Conservation (phyloP, 768 basidiomycete species). For the Kwoniella bestiolae region DNA sequence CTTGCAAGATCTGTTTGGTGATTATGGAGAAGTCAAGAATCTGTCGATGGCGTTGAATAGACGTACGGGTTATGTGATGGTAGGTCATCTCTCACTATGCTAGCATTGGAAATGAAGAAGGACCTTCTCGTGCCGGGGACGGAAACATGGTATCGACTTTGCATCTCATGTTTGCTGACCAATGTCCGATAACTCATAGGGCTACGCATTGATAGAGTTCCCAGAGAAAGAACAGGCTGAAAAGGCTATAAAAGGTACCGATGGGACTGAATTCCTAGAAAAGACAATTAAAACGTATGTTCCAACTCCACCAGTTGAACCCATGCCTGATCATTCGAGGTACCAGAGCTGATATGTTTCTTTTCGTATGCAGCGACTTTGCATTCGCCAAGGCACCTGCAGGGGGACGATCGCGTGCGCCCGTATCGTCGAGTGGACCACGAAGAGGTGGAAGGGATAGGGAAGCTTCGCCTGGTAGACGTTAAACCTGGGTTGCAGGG, state of each 20-base stretch:
- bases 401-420: constrained; percentile 28
- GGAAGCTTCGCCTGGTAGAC: constrained; percentile 37
- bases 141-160: too few species aligned
- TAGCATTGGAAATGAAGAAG: too few species aligned
- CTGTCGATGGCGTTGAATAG: constrained; percentile 95
- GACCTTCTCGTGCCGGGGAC: too few species aligned
- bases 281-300: constrained; percentile 71
- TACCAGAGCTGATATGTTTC: not conserved
- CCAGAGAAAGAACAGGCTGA: constrained; percentile 94
- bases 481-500: constrained; percentile 19
- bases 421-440: constrained; percentile 4
- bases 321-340: too few species aligned
- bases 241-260: constrained; percentile 86
- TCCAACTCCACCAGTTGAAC: too few species aligned
- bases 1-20: constrained; percentile 91
- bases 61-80: constrained; percentile 98
- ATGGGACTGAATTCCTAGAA: constrained; percentile 80
- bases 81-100: too few species aligned
- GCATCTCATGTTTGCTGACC: not conserved
- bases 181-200: constrained; percentile 62
- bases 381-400: constrained; percentile 47
- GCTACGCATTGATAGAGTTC: constrained; percentile 97
- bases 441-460: constrained; percentile 40
- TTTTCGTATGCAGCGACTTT: constrained; percentile 33
- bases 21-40: constrained; percentile 97